Conservation (phyloP, 495 filamentous ascomycete species). For the Penicillium waksmanii region DNA sequence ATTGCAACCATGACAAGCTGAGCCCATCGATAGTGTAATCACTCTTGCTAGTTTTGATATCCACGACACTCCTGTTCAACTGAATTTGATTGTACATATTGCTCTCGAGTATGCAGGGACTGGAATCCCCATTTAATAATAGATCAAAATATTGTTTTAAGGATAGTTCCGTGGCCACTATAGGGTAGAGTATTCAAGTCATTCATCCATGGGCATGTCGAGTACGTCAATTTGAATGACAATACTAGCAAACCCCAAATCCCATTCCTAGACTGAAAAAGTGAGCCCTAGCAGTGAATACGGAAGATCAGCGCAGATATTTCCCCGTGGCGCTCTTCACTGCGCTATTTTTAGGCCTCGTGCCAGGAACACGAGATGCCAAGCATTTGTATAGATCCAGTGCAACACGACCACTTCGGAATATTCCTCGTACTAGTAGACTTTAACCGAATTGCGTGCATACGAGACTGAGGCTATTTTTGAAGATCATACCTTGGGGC, state of each 20-base stretch:
- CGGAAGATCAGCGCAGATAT: neutral
- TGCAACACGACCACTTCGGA: neutral
- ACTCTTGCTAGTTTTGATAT: neutral
- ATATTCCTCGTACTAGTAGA: slow-evolving; percentile 5
- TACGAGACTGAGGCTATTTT: neutral
- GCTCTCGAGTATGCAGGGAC: neutral
- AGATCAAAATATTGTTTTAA: neutral
- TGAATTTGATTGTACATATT: slow-evolving; percentile 1
- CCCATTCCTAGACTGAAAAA: neutral
- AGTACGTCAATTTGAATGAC: no score
- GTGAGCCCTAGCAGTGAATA: neutral
- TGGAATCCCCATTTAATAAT: neutral
- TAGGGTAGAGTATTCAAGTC: no score
- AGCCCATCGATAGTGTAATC: neutral
- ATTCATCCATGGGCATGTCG: no score
- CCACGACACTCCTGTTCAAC: neutral
- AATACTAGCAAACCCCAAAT: no score
- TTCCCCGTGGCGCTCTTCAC: neutral
- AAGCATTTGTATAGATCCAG: neutral
- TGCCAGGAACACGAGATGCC: neutral
- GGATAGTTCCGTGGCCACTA: no score
- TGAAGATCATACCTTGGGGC: neutral
- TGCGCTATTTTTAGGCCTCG: neutral
- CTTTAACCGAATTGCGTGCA: neutral
- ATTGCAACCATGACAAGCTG: slow-evolving; percentile 3